phyloP scores from a whole-genome alignment of 2,329 filamentous ascomycete species.

The Aureobasidium leucospermi region DNA sequence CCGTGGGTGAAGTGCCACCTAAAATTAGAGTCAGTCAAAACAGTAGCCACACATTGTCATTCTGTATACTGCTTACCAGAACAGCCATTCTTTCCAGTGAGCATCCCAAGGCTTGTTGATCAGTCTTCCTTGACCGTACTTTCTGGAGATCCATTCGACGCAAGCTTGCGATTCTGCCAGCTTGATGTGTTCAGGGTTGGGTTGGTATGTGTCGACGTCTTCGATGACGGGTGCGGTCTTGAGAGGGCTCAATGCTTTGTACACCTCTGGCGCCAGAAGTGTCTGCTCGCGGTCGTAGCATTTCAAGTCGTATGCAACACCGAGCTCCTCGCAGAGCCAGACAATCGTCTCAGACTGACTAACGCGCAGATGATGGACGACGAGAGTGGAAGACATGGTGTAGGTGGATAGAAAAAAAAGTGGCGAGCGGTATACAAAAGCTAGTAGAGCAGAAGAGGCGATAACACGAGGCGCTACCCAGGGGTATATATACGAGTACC shows the following conservation, averaged over 20 bases:
- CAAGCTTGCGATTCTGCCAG: constrained; percentile 46
- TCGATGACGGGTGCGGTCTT: constrained; percentile 47
- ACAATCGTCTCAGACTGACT: constrained; percentile 49
- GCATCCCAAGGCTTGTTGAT: constrained; percentile 25
- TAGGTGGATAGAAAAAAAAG: background rate
- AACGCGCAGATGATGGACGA: constrained; percentile 47
- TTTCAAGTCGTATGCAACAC: constrained; percentile 36
- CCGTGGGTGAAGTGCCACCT: constrained; percentile 26
- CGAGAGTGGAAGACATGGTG: constrained; percentile 23
- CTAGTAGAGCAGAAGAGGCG: background rate
- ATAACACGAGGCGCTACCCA: background rate
- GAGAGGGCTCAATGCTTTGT: constrained; percentile 38
- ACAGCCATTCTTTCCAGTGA: constrained; percentile 6
- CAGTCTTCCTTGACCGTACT: constrained; percentile 38
- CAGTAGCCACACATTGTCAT: background rate
- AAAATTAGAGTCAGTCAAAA: background rate
- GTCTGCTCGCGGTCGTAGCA: constrained; percentile 21
- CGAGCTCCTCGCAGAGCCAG: constrained; percentile 51
- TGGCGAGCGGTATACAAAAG: background rate
- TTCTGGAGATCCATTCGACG: constrained; percentile 46
- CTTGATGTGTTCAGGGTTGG: constrained; percentile 25
- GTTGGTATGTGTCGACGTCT: constrained; percentile 26
- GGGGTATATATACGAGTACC: constrained; percentile 8
- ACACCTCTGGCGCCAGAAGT: constrained; percentile 31
- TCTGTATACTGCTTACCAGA: background rate